phyloP scores from a whole-genome alignment of 495 filamentous ascomycete species.

The Lineolata rhizophorae region DNA sequence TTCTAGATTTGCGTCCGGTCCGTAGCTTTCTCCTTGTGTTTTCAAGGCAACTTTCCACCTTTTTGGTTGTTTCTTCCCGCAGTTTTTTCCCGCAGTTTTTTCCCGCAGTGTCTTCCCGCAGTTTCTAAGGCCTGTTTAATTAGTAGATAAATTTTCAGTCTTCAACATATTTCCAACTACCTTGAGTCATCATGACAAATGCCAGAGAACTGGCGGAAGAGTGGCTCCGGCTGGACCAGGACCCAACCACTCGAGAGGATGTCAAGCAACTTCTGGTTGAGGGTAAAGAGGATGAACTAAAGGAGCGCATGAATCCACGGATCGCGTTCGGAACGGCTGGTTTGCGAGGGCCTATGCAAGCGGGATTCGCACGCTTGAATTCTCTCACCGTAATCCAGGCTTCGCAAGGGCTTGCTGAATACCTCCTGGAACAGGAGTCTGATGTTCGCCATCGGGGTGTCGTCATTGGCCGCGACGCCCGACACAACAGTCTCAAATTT shows the following conservation, averaged over 20 bases:
- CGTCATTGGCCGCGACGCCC: conserved; percentile 47
- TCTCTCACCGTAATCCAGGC: conserved; percentile 48
- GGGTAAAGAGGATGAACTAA: conserved; percentile 27
- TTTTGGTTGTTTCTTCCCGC: no score
- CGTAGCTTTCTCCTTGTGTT: no score
- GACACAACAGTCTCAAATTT: conserved; percentile 43
- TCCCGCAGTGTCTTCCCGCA: no score
- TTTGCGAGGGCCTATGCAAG: conserved; percentile 45
- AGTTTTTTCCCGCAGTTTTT: no score
- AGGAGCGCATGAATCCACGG: conserved; percentile 32
- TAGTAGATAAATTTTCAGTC: no score
- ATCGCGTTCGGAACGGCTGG: conserved; percentile 52
- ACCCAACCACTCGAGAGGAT: conserved; percentile 33
- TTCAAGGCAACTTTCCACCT: no score
- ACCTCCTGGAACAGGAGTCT: conserved; percentile 24
- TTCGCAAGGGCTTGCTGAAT: conserved; percentile 46
- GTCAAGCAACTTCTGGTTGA: conserved; percentile 31
- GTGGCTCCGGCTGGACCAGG: conserved; percentile 46
- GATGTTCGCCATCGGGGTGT: conserved; percentile 22
- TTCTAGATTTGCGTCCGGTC: no score
- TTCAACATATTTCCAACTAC: no score
- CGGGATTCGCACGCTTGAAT: conserved; percentile 51
- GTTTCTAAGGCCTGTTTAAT: no score
- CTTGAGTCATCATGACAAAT: no score
- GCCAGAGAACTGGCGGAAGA: conserved; percentile 21